Evolutionary conservation across 179 eudicot species (phyloP), one percentile per base, ranked within the genome.

Genomic region (Silene vulgaris): DNA sequence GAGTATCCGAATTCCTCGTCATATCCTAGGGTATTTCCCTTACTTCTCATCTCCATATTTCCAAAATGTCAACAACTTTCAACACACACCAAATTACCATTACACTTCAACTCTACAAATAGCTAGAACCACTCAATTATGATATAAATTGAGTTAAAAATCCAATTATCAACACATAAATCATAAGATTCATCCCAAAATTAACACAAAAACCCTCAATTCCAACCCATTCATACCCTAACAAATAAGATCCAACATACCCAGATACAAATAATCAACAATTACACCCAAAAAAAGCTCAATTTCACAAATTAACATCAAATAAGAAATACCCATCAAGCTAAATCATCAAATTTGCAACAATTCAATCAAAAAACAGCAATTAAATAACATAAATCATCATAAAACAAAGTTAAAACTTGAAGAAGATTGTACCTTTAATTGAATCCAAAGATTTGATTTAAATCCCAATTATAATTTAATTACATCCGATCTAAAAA

Each of bases 401-500:
- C 28, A 59, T 2, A 14, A 32, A 32, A 30, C 43, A 26, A 52
- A 52, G 14, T 52, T 52, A 80, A 60, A 52, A 2, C 12, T 2
- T 17, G 8, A 74, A 8, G 5, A 65, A 65, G 65, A 77, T 67
- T 32, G 21, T 77, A 62, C 74, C 80, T 35, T 68, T 64, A 63
- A 70, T 72, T 57, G n/a, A 32, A 50, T 29, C 62, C 40, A 73
- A 63, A 14, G 2, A 28, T 54, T 23, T 16, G 2, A 40, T 21
- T 30, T 54, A 28, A 29, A 45, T 1, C 50, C 71, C 73, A 19
- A 57, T 4, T 71, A 23, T 11, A 4, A 4, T 40, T 17, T 37
- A 59, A 28, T 65, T 48, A 57, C 79, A 72, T 71, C 43, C 71
- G 74, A 81, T 75, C 75, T 57, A 71, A 20, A 28, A 30, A 66